phyloP scores from a whole-genome alignment of 805 yeast genomes.

The Lipomyces starkeyi region DNA sequence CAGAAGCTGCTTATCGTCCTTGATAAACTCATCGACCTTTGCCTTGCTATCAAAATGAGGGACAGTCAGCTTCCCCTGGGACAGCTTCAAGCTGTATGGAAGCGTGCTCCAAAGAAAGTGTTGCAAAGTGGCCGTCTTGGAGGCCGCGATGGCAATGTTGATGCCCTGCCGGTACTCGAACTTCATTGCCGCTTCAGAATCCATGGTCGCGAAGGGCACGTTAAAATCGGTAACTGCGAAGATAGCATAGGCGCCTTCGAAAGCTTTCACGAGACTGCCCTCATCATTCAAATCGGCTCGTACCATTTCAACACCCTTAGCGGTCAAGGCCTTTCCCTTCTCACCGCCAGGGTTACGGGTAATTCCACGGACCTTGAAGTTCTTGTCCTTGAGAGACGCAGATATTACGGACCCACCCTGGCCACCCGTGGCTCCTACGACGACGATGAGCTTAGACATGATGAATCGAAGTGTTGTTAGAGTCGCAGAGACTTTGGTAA shows the following conservation, averaged over 20 bases:
- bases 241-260: constrained; percentile 1
- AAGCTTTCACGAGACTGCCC: neutral
- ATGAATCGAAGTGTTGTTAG: no score
- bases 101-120: constrained; percentile 9
- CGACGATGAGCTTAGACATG: constrained; percentile 35
- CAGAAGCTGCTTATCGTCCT: neutral
- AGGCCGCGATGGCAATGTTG: constrained; percentile 3
- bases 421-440: constrained; percentile 30
- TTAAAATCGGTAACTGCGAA: constrained; percentile 2
- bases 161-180: neutral
- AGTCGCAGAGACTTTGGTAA: no score
- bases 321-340: neutral
- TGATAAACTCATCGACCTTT: constrained; percentile 9
- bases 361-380: constrained; percentile 33
- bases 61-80: neutral
- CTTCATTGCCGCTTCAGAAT: neutral
- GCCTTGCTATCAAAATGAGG: constrained; percentile 10
- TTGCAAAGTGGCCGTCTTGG: neutral
- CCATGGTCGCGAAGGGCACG: neutral
- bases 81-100: neutral
- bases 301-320: constrained; percentile 10
- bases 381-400: constrained; percentile 8
- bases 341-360: constrained; percentile 20
- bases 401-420: constrained; percentile 39
- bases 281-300: constrained; percentile 8